Base-by-base conservation (phyloP, 116 monocot genomes). In the Trichopus zeylanicus region DNA sequence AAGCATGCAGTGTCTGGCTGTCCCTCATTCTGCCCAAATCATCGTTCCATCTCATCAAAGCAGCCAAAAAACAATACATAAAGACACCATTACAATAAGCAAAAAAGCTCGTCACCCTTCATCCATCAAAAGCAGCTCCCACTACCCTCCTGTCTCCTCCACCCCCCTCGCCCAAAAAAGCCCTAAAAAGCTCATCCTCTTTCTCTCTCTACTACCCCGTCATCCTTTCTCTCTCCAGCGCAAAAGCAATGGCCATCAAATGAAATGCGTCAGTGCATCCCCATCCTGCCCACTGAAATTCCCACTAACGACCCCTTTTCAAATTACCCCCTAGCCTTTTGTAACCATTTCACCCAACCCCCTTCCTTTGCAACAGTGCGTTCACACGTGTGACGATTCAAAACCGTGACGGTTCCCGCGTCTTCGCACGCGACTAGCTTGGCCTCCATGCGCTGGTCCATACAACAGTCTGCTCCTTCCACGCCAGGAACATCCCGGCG, bases 401-500 rank as follows among this genome's bases (percentile, higher is more conserved):
- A n/a, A 49, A 49, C 49, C 22, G 23, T 22, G 21, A 49, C 49
- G 22, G 35, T 35, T 33, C 37, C 31, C 29, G 59, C 42, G 26
- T 37, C 37, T 37, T 39, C 42, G 46, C 60, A 60, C 39, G 60
- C n/a, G n/a, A n/a, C n/a, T 59, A 15, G 37, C 60, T 38, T 7
- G 79, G 73, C 73, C 67, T 78, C 97, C 97, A 97, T 25, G 97
- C 91, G 53, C 81, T 87, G 11, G 85, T 81, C 97, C 97, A 97
- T 49, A 91, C 97, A 47, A 97, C 68, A 2, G 91, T 79, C 71
- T 91, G 77, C 29, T 87, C 91, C 73, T 84, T 97, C 97, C 97
- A 97, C 12, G 76, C 56, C 19, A 97, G 78, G 51, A 91, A 87
- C 25, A 91, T 51, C 20, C 95, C 95, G 28, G 79, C 68, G 37